These are phyloP conservation scores for Colletotrichum cereale DNA, from an alignment of 2,329 filamentous ascomycete species.

Conservation along the genomic window DNA sequence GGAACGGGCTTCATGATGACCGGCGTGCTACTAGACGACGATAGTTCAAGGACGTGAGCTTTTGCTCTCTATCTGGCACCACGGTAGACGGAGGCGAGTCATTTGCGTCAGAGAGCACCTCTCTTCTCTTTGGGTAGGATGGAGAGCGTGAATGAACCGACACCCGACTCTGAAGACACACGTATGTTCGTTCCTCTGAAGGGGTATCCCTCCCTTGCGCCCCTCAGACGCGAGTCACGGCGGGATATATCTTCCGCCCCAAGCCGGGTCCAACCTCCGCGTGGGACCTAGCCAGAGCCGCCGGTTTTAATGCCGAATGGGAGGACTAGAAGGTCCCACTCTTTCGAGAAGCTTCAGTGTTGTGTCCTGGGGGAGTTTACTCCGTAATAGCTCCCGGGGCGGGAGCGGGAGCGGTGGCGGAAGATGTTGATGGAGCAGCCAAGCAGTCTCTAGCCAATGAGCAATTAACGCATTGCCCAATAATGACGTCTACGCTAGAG, in stretches of 20 bases:
- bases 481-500: background rate
- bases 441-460: background rate
- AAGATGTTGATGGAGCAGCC: background rate
- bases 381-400: too few relatives aligned
- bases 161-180: background rate
- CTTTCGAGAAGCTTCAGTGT: slow-evolving; percentile 8
- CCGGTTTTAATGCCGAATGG: background rate
- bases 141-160: background rate
- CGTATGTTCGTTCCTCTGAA: background rate
- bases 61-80: too few relatives aligned
- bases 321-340: background rate
- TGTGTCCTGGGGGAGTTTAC: too few relatives aligned
- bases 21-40: slow-evolving; percentile 44
- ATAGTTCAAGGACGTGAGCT: slow-evolving; percentile 17
- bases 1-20: slow-evolving; percentile 49
- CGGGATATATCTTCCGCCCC: background rate
- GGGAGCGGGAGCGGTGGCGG: background rate
- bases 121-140: background rate
- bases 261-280: background rate
- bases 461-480: background rate
- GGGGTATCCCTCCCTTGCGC: too few relatives aligned
- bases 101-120: background rate
- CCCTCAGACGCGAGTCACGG: background rate
- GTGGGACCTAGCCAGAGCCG: background rate
- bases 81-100: background rate